A percentile compares a stretch with the other conserved stretches of the same genome.
phyloP scores from a whole-genome alignment of 2,329 filamentous ascomycete genomes.

The Cyclaneusma minus region DNA sequence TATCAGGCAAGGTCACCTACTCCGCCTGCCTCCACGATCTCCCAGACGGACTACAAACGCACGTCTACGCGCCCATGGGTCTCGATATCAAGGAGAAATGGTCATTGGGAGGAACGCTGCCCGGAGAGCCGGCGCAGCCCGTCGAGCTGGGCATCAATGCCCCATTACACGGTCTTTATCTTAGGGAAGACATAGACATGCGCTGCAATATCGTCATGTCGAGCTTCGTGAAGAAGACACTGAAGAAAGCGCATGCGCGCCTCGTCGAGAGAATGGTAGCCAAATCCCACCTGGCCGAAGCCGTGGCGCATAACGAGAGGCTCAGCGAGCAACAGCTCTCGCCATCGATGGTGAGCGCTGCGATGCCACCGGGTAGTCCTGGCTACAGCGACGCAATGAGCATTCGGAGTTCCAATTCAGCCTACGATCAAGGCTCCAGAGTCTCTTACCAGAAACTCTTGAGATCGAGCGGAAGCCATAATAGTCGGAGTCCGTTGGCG shows the following conservation, averaged over 20 bases:
- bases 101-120: slow-evolving; percentile 56
- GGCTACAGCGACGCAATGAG: no score
- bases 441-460: no score
- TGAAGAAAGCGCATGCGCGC: slow-evolving; percentile 58
- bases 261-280: slow-evolving; percentile 50
- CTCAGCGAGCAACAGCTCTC: slow-evolving; percentile 6
- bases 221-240: slow-evolving; percentile 65
- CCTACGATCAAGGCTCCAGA: no score
- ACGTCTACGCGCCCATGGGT: slow-evolving; percentile 69
- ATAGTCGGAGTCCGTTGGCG: no score
- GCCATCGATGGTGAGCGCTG: no score
- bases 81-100: slow-evolving; percentile 68
- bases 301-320: slow-evolving; percentile 9
- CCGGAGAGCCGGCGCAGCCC: slow-evolving; percentile 51
- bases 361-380: no score
- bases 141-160: slow-evolving; percentile 50
- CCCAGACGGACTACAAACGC: slow-evolving; percentile 59
- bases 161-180: slow-evolving; percentile 55
- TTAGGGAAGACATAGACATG: slow-evolving; percentile 77
- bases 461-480: no score
- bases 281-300: slow-evolving; percentile 26
- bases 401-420: no score
- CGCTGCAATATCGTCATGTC: slow-evolving; percentile 64
- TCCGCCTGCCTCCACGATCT: slow-evolving; percentile 69
- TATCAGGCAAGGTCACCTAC: slow-evolving; percentile 57